phyloP scores from a whole-genome alignment of 768 basidiomycete species.

The Sporobolomyces phaffii region DNA sequence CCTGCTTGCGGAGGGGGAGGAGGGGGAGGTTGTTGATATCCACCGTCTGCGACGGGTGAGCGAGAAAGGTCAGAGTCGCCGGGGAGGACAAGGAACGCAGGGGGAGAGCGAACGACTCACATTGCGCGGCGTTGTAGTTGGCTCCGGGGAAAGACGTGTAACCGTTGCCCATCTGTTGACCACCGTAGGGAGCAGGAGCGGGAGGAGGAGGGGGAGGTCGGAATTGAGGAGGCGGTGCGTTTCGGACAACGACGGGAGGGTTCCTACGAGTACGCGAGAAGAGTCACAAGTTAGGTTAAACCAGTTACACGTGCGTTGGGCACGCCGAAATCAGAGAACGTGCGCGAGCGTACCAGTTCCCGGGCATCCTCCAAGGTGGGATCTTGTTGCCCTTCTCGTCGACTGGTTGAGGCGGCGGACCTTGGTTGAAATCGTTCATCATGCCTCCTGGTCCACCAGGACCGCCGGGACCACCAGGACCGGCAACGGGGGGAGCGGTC shows the following conservation, averaged over 20 bases:
- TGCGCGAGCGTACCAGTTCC: slow-evolving; percentile 46
- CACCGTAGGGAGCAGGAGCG: neutral
- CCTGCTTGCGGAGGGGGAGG: neutral
- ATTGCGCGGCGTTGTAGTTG: slow-evolving; percentile 7
- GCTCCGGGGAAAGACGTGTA: slow-evolving; percentile 14
- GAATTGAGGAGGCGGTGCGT: neutral
- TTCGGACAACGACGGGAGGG: neutral
- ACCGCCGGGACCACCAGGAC: neutral
- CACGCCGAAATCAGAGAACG: too few species aligned
- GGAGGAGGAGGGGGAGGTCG: slow-evolving; percentile 12
- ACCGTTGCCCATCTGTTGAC: neutral
- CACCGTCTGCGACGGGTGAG: neutral
- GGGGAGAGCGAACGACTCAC: too few species aligned
- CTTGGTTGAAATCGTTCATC: slow-evolving; percentile 22
- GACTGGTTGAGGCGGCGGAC: slow-evolving; percentile 22
- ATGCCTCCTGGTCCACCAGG: slow-evolving; percentile 32
- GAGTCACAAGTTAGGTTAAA: too few species aligned
- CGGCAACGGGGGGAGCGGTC: slow-evolving; percentile 17
- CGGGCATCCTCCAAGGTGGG: slow-evolving; percentile 47
- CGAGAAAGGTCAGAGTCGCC: neutral
- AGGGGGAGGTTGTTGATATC: neutral
- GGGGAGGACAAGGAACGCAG: neutral
- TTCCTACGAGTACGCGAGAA: slow-evolving; percentile 1
- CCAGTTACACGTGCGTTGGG: too few species aligned
- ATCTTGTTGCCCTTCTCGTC: slow-evolving; percentile 42